These are phyloP conservation scores for Juglanconis juglandina DNA, from an alignment of 2,329 filamentous ascomycete genomes.

Conservation along the genomic window DNA sequence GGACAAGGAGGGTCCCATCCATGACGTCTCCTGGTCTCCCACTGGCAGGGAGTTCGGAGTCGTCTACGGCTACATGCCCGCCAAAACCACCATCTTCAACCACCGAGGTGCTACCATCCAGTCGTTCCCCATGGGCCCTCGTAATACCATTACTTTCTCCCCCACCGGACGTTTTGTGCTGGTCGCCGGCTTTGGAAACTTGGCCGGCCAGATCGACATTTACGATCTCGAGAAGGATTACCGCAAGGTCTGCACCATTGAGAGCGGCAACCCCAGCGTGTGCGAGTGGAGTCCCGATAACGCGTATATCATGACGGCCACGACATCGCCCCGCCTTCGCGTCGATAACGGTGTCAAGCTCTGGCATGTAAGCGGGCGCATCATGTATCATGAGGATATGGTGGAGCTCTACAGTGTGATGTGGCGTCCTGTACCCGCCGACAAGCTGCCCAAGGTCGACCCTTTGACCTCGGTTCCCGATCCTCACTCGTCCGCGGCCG, in stretches of 20 bases:
- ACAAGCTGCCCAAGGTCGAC: conserved; percentile 60
- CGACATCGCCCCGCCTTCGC: conserved; percentile 87
- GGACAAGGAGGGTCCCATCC: conserved; percentile 36
- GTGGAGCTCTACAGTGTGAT: conserved; percentile 85
- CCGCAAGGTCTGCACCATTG: conserved; percentile 86
- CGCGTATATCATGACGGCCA: conserved; percentile 94
- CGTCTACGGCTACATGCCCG: conserved; percentile 98
- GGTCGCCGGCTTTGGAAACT: conserved; percentile 93
- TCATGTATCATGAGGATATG: conserved; percentile 97
- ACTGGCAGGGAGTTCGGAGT: conserved; percentile 98
- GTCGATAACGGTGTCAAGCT: conserved; percentile 96
- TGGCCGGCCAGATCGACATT: conserved; percentile 95
- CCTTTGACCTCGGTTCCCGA: conserved; percentile 70
- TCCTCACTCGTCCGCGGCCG: conserved; percentile 77
- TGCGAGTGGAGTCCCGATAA: conserved; percentile 98
- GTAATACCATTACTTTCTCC: conserved; percentile 94
- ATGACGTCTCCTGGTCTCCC: conserved; percentile 60
- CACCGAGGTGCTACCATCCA: conserved; percentile 77
- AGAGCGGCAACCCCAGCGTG: conserved; percentile 91
- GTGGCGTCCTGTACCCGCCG: conserved; percentile 75
- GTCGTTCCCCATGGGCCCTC: conserved; percentile 79
- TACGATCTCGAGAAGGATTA: conserved; percentile 96
- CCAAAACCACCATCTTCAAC: conserved; percentile 98
- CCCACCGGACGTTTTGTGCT: conserved; percentile 89
- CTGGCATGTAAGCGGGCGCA: conserved; percentile 82